A percentile compares a stretch with the other conserved stretches of the same genome.
These are phyloP conservation scores for Trichoderma semiorbis DNA, from an alignment of 2,329 filamentous ascomycete genomes.

Conservation along the genomic window DNA sequence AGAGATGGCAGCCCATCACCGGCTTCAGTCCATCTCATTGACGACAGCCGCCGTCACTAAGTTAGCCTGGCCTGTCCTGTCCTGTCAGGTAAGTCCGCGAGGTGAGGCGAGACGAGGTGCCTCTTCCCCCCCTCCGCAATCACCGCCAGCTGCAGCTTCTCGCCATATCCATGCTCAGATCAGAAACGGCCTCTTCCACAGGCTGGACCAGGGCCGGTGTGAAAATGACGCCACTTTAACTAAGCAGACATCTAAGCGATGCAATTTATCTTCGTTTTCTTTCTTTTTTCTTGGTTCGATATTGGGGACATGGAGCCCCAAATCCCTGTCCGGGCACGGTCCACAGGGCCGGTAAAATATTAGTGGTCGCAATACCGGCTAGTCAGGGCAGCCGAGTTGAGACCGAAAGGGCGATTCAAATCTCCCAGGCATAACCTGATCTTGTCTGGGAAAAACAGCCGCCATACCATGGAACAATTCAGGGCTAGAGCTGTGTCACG, in stretches of 20 bases:
- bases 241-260: conserved; percentile 16
- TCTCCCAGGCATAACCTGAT: conserved; percentile 11
- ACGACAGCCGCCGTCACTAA: too few species aligned
- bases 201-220: background rate
- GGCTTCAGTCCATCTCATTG: background rate
- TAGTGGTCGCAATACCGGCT: conserved; percentile 6
- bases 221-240: conserved; percentile 14
- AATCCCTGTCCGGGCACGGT: conserved; percentile 10
- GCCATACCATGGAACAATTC: background rate
- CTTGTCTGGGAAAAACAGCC: background rate
- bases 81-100: background rate
- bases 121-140: background rate
- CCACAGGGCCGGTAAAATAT: conserved; percentile 11
- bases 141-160: background rate
- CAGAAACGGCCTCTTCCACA: conserved; percentile 11
- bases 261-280: conserved; percentile 11
- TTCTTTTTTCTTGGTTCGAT: conserved; percentile 2
- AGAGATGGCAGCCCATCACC: background rate
- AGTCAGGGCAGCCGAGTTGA: conserved; percentile 17
- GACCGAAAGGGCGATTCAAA: conserved; percentile 7
- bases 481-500: conserved; percentile 1
- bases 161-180: conserved; percentile 15
- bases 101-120: background rate
- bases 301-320: background rate
- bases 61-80: background rate